These are phyloP conservation scores for Phytophthora quininea DNA, from an alignment of 352 stramenopile species.

Conservation along the genomic window DNA sequence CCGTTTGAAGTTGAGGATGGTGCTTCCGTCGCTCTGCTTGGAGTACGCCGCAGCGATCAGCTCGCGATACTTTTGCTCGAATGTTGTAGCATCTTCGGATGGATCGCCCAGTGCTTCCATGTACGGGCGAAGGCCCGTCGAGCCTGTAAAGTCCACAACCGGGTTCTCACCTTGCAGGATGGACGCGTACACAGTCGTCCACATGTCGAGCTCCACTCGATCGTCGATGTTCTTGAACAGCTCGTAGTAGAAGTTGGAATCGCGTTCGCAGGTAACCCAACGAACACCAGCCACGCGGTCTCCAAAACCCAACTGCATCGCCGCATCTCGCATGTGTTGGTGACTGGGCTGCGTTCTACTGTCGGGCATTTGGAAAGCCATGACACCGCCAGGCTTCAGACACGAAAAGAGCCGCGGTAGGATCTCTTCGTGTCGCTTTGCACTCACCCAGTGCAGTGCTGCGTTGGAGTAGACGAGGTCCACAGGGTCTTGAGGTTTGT, in stretches of 20 bases:
- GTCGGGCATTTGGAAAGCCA: slow-evolving; percentile 82
- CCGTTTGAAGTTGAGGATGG: slow-evolving; percentile 71
- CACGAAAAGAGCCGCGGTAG: slow-evolving; percentile 58
- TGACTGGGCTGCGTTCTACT: slow-evolving; percentile 63
- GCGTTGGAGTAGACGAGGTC: slow-evolving; percentile 83
- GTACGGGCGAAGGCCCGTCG: slow-evolving; percentile 64
- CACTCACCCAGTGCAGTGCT: slow-evolving; percentile 67
- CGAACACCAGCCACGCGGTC: slow-evolving; percentile 54
- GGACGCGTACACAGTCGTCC: slow-evolving; percentile 64
- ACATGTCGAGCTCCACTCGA: slow-evolving; percentile 58
- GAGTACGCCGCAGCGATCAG: slow-evolving; percentile 62
- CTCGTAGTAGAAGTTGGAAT: slow-evolving; percentile 75
- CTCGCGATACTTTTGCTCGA: slow-evolving; percentile 64
- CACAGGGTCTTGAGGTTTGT: slow-evolving; percentile 39
- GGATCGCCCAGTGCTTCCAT: slow-evolving; percentile 53
- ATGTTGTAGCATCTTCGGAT: slow-evolving; percentile 28
- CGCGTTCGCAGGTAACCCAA: slow-evolving; percentile 74
- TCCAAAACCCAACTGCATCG: slow-evolving; percentile 40
- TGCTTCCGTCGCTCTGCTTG: slow-evolving; percentile 57
- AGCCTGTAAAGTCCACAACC: slow-evolving; percentile 72
- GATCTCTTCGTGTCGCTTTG: slow-evolving; percentile 51
- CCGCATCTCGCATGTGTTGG: slow-evolving; percentile 59
- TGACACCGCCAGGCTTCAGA: slow-evolving; percentile 67
- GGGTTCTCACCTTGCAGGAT: slow-evolving; percentile 67
- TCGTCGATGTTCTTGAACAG: slow-evolving; percentile 44